Base-by-base conservation (phyloP, 768 basidiomycete species). In the Lactarius sanguifluus region DNA sequence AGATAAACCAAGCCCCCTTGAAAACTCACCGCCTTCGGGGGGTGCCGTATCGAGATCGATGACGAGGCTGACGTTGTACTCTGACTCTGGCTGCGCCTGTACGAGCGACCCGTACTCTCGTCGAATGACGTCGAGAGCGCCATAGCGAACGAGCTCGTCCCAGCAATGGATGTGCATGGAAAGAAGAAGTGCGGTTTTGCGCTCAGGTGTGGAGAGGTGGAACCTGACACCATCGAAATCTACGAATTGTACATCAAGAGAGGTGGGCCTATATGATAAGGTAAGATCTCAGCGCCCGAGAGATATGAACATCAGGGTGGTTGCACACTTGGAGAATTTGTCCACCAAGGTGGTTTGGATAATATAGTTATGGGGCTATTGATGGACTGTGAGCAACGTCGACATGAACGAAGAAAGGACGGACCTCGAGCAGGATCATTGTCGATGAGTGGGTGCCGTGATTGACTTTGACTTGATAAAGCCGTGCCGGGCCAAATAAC, bases 151-250 rank as follows among this genome's bases (percentile, higher is more conserved):
- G 55, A 99, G 86, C 75, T 98, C 94, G 67, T 90, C 86, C 96
- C 96, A 99, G 80, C 96, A 99, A 58, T 92, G 89, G 65, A 98
- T 95, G 76, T 89, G 89, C 94, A 99, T 98, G 36, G 96, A 98
- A 25, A 99, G 84, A 45, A 92, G 80, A 25, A 98, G 81, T 5
- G 82, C 74, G 0, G 90, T 89, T 81, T 96, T 93, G 75, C 89
- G 87, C 28, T 91, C 86, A 3, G 91, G 91, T 0, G 95, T 95
- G 16, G 92, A 92, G 57, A 98, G 79, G 76, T 91, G 96, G 79
- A 98, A 99, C 54, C 94, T 86, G 62, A 98, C 95, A 58, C 94
- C 91, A 75, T 99, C 97, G 71, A 94, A 99, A 79, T 99, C 97
- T 61, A 98, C 97, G 72, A 99, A 99, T 64, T 92, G 86, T 64